Base-by-base conservation (phyloP, 768 basidiomycete genomes). In the Tricholoma sp. region DNA sequence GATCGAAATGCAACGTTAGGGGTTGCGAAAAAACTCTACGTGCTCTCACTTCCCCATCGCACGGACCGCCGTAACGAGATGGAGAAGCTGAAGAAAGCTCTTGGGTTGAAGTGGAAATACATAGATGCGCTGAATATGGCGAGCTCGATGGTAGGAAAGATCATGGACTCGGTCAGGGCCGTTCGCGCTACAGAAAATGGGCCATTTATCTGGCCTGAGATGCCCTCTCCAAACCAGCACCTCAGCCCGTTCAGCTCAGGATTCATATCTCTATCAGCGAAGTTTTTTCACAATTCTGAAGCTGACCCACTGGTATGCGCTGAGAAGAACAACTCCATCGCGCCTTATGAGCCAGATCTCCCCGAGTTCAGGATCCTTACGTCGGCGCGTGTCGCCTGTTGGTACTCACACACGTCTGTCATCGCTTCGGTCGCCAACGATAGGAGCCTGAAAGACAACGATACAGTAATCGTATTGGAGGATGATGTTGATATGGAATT, bases 401-500 rank as follows among this genome's bases (percentile, higher is more conserved):
- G 52, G 52, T 44, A 42, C 13, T 44, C 52, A n/a, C 88, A 90
- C 65, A 57, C 83, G 10, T 74, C 70, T 31, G 73, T 78, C 36
- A 78, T 89, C 29, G 77, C 72, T 17, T 69, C 58, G 3, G 73
- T 86, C 44, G 70, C 68, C 44, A 71, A 73, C 56, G 52, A 63
- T 39, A 33, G 56, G 4, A 34, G 65, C 54, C 48, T 57, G 29
- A 47, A 65, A 12, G 51, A 50, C 4, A 61, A 72, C 55, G 74
- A 74, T 10, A 72, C 79, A 2, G 73, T 76, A 0, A 56, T 90
- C 7, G 75, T 91, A n/a, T 72, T 90, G 6, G 89, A 91, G 68
- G 90, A 91, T 64, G 90, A 91, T 59, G 72, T 91, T 10, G 86
- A 91, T 64, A 84, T 90, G 81, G 89, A 91, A 70, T 72, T 67